These are phyloP conservation scores for Orychophragmus violaceus DNA, from an alignment of 345 rosid genomes.

Conservation along the genomic window DNA sequence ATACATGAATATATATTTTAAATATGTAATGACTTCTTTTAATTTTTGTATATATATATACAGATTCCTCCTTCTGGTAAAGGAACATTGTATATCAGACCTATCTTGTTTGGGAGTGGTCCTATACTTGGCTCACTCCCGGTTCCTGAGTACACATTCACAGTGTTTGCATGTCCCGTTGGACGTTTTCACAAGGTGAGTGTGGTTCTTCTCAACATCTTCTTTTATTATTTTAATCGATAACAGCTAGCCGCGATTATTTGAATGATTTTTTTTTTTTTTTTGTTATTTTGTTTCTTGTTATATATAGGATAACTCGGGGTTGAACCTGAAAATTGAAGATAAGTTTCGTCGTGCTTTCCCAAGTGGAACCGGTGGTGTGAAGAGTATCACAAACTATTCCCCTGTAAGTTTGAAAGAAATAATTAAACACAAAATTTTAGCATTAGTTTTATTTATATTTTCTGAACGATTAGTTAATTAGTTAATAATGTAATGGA, in stretches of 20 bases:
- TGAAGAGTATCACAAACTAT: conserved; percentile 55
- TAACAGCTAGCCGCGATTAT: not conserved
- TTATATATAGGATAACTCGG: conserved; percentile 30
- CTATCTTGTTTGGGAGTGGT: conserved; percentile 57
- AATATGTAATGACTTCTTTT: not conserved
- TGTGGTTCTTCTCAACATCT: not conserved
- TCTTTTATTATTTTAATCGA: not conserved
- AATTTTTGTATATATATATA: not conserved
- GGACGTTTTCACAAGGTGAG: conserved; percentile 44
- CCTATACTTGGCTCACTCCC: conserved; percentile 46
- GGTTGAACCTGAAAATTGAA: conserved; percentile 44
- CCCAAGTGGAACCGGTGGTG: conserved; percentile 64
- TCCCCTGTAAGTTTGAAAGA: conserved; percentile 37
- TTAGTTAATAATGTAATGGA: not conserved
- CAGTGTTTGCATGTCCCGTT: conserved; percentile 48
- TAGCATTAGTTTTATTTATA: not conserved
- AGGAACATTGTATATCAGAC: conserved; percentile 60
- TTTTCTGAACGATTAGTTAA: not conserved
- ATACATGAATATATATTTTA: not conserved
- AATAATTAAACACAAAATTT: not conserved
- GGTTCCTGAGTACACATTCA: conserved; percentile 46
- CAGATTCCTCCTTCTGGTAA: conserved; percentile 66
- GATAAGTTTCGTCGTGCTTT: conserved; percentile 46
- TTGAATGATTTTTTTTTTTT: not conserved
- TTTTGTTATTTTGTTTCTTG: not conserved